Conservation (phyloP, 805 yeast genomes). For the Candida yuanshanica region DNA sequence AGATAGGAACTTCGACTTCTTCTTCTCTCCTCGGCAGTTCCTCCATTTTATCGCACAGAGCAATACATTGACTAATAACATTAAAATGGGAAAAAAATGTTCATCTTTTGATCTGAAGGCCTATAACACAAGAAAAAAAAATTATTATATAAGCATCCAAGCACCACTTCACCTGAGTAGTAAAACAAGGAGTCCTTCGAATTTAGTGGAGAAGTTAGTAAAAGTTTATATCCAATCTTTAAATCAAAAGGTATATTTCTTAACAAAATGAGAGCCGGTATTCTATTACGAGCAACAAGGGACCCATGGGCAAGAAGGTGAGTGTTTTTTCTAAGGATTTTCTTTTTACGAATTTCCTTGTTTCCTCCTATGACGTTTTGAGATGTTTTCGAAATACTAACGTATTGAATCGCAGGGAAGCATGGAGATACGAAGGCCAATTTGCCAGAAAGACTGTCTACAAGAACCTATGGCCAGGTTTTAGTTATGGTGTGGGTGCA, state of each 20-base stretch:
- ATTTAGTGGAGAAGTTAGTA: too few relatives aligned
- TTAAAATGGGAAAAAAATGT: too few relatives aligned
- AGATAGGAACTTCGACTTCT: constrained; percentile 16
- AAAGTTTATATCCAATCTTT: too few relatives aligned
- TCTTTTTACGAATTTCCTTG: not conserved
- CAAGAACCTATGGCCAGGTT: constrained; percentile 72
- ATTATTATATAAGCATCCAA: too few relatives aligned
- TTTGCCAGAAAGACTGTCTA: constrained; percentile 67
- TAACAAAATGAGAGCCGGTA: constrained; percentile 15
- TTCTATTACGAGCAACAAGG: constrained; percentile 15
- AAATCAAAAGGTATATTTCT: too few relatives aligned
- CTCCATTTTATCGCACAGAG: too few relatives aligned
- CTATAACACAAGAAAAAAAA: too few relatives aligned
- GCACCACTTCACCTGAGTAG: too few relatives aligned
- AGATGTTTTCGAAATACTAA: not conserved
- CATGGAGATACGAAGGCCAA: constrained; percentile 86
- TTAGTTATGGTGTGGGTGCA: constrained; percentile 72
- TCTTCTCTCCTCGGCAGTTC: constrained; percentile 2
- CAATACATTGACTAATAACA: too few relatives aligned
- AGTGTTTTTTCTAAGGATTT: constrained; percentile 11
- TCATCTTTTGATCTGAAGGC: too few relatives aligned
- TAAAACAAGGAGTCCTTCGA: too few relatives aligned
- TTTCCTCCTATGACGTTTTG: too few relatives aligned
- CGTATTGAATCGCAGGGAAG: constrained; percentile 57
- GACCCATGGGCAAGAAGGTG: constrained; percentile 50